Conservation (phyloP, 1,284 basidiomycete genomes). For the Cryptococcus amylolentus region DNA sequence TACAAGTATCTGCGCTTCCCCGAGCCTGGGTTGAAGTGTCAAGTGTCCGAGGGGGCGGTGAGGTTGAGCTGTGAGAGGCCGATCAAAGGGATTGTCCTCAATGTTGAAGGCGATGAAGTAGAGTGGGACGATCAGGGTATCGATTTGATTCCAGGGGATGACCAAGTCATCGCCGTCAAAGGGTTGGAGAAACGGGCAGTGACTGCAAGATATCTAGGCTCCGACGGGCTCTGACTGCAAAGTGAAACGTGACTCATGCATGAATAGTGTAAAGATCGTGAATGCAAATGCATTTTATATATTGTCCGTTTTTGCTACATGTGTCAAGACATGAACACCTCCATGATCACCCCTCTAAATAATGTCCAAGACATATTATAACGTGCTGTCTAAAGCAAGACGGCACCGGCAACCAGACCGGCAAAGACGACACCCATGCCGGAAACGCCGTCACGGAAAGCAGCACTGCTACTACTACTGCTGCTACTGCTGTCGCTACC, state of each 20-base stretch:
- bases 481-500: background rate
- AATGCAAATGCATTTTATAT: background rate
- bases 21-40: conserved; percentile 57
- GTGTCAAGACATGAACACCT: background rate
- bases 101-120: conserved; percentile 63
- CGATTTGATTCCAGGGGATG: conserved; percentile 78
- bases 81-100: conserved; percentile 78
- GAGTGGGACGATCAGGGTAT: conserved; percentile 82
- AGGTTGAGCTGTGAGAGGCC: conserved; percentile 63
- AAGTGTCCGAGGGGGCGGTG: conserved; percentile 60
- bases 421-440: background rate
- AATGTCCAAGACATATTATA: background rate
- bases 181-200: conserved; percentile 66
- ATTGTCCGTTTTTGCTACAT: background rate
- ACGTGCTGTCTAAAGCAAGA: background rate
- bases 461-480: background rate
- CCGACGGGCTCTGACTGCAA: background rate
- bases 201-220: conserved; percentile 52
- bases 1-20: conserved; percentile 87
- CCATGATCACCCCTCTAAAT: no score
- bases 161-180: conserved; percentile 60
- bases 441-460: background rate
- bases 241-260: background rate
- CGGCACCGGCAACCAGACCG: background rate
- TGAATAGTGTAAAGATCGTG: background rate